Evolutionary conservation across 78 protist species (phyloP).

Genomic region (Chrysochromulina tobinii): DNA sequence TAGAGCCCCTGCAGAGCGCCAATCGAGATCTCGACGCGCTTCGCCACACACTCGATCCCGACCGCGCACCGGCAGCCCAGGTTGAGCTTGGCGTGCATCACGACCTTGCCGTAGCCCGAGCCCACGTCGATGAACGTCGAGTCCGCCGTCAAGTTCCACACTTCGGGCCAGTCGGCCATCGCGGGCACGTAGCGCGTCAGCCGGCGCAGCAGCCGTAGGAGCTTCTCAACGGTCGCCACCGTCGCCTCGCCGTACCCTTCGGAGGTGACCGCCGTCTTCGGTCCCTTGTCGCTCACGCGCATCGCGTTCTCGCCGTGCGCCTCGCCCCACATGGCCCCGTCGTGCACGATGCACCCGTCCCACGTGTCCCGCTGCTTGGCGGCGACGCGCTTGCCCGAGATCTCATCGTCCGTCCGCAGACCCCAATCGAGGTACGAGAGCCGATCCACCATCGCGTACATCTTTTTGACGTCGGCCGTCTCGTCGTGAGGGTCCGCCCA

Average conservation of each 20-base stretch:
- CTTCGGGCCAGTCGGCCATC: not conserved
- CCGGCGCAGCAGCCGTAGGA: not conserved
- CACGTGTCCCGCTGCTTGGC: too few relatives aligned
- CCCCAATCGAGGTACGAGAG: too few relatives aligned
- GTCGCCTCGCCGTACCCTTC: slow-evolving; percentile 24
- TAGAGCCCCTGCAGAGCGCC: not conserved
- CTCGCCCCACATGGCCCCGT: too few relatives aligned
- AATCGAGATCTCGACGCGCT: not conserved
- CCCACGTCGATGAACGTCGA: not conserved
- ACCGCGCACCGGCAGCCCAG: not conserved
- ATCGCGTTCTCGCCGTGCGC: too few relatives aligned
- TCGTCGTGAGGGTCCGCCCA: too few relatives aligned
- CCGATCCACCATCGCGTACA: too few relatives aligned
- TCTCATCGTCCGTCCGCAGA: too few relatives aligned
- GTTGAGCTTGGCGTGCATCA: not conserved
- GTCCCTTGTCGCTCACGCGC: too few relatives aligned
- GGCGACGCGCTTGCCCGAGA: too few relatives aligned
- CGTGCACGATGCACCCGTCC: too few relatives aligned
- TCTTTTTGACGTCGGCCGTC: too few relatives aligned
- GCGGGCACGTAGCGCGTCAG: not conserved
- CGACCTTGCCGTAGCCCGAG: slow-evolving; percentile 15
- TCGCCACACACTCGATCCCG: slow-evolving; percentile 25
- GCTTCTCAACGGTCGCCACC: not conserved
- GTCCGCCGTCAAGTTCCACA: not conserved
- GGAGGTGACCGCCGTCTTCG: not conserved